phyloP scores from a whole-genome alignment of 2,329 filamentous ascomycete species.

The Xylariaceae sp. region DNA sequence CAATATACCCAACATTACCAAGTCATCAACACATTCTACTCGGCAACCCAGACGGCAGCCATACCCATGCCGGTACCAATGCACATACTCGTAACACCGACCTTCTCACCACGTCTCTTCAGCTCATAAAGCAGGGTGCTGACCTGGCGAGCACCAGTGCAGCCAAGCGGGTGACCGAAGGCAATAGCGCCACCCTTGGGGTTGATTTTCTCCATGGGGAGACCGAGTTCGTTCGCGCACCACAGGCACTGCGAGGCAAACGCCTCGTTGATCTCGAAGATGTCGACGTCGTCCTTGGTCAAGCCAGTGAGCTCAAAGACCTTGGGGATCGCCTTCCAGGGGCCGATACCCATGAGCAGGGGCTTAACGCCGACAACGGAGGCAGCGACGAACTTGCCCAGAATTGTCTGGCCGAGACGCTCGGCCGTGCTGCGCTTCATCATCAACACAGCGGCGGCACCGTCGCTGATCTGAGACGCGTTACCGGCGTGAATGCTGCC shows the following conservation, averaged over 20 bases:
- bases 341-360: conserved; percentile 91
- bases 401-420: conserved; percentile 76
- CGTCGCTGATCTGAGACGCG: conserved; percentile 87
- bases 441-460: conserved; percentile 87
- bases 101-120: conserved; percentile 72
- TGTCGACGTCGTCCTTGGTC: conserved; percentile 83
- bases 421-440: conserved; percentile 93
- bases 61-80: conserved; percentile 96
- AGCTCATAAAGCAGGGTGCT: conserved; percentile 89
- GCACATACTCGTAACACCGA: conserved; percentile 95
- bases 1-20: background rate
- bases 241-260: conserved; percentile 94
- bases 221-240: conserved; percentile 81
- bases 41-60: conserved; percentile 92
- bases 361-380: conserved; percentile 85
- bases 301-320: conserved; percentile 85
- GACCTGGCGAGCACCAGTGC: conserved; percentile 90
- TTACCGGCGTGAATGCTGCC: conserved; percentile 95
- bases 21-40: conserved; percentile 47
- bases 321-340: conserved; percentile 92
- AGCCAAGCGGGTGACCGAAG: conserved; percentile 91
- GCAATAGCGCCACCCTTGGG: conserved; percentile 96
- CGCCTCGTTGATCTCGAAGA: conserved; percentile 98
- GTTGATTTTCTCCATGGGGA: conserved; percentile 85
- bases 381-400: conserved; percentile 87